Base-by-base conservation (phyloP, 2,329 filamentous ascomycete genomes). In the Canariomyces notabilis region DNA sequence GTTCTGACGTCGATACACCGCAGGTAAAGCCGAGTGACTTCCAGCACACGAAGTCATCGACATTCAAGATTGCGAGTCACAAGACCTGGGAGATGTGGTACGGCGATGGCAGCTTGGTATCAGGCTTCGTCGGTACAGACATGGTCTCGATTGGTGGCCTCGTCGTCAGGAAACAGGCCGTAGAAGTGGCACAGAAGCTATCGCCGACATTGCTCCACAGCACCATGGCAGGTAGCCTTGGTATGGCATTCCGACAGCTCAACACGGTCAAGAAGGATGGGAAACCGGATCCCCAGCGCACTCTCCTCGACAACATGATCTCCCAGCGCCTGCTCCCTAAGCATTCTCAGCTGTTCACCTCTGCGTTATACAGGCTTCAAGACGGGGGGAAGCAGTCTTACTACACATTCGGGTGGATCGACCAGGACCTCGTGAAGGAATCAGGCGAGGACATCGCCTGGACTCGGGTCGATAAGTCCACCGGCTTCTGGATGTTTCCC, bases 371-470 rank as follows among this genome's bases (percentile, higher is more conserved):
- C 53, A 73, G 74, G 55, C 68, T 72, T 64, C 68, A 74, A 37
- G 77, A 82, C 57, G 64, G 72, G 44, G 59, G 67, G 26, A 54
- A 60, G 35, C 64, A 72, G 49, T 77, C 74, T 0, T 88, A 86
- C 68, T 88, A 84, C 67, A 87, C 84, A 1, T 87, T 88, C 53
- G 85, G 85, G 16, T 84, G 72, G 62, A 83, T 88, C 58, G 83
- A 87, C 57, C 60, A 82, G 53, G 73, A 76, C n/a, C 73, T 77
- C 0, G 70, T 85, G 38, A 71, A 68, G 44, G 68, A 70, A 3
- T 74, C 74, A 2, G 74, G 72, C 22, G 61, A 75, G 50, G 70
- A 78, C 2, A 75, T 83, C 32, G 63, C 71, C 53, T 88, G 82
- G 66, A 75, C 78, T 0, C 68, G 74, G 11, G 65, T 88, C 39